A percentile compares a stretch with the other conserved stretches of the same genome.
Conservation (phyloP, 805 yeast species). For the Brettanomyces nanus region DNA sequence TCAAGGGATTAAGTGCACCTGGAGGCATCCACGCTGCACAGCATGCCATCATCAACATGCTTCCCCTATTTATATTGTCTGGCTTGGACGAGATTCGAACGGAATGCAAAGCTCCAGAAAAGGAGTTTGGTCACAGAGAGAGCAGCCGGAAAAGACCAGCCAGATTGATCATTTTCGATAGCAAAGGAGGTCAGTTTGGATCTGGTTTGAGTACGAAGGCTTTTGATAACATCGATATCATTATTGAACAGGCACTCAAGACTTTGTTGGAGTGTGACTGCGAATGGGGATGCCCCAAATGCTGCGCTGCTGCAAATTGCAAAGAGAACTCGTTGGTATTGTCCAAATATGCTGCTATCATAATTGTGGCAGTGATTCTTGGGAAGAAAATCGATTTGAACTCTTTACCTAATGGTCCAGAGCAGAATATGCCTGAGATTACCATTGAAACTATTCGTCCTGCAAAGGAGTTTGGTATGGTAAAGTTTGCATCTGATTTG, state of each 20-base stretch:
- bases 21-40: constrained; percentile 97
- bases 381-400: constrained; percentile 44
- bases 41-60: constrained; percentile 74
- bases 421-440: constrained; percentile 62
- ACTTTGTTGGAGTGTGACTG: constrained; percentile 62
- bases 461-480: constrained; percentile 35
- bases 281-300: constrained; percentile 66
- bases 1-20: constrained; percentile 59
- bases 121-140: constrained; percentile 78
- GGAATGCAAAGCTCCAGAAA: constrained; percentile 96
- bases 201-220: constrained; percentile 75
- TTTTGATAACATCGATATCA: constrained; percentile 65
- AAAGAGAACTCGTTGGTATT: constrained; percentile 74
- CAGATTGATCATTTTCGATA: constrained; percentile 74
- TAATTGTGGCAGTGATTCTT: constrained; percentile 55
- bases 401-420: constrained; percentile 62
- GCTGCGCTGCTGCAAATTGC: constrained; percentile 80
- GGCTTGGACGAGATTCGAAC: constrained; percentile 72
- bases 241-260: constrained; percentile 51
- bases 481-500: constrained; percentile 56
- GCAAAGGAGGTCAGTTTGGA: constrained; percentile 73
- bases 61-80: constrained; percentile 66
- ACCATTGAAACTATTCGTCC: constrained; percentile 61
- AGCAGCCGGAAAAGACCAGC: constrained; percentile 77
- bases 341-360: constrained; percentile 77